A percentile compares a stretch with the other conserved stretches of the same genome.
Conservation (phyloP, 2,329 filamentous ascomycete species). For the Chrysoporthe deuterocubensis region DNA sequence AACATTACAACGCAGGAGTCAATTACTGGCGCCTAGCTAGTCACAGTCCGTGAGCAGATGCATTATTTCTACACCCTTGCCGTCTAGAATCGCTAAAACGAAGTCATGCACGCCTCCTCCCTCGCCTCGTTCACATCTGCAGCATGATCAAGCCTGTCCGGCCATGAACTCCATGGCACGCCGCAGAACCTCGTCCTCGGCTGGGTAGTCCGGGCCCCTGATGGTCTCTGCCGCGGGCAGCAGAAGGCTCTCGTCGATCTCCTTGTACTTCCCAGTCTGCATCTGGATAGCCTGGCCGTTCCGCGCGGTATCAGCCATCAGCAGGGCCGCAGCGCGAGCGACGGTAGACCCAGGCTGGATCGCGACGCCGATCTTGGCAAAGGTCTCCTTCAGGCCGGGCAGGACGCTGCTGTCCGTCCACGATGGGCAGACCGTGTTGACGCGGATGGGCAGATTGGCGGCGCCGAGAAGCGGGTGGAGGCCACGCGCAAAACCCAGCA, state of each 20-base stretch:
- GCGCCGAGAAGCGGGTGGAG: slow-evolving; percentile 44
- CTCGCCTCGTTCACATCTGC: too few species aligned
- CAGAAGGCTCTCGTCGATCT: slow-evolving; percentile 55
- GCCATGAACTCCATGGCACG: slow-evolving; percentile 25
- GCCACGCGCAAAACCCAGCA: slow-evolving; percentile 57
- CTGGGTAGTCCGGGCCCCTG: slow-evolving; percentile 38
- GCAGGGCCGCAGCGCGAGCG: slow-evolving; percentile 50
- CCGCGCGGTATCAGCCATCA: slow-evolving; percentile 53
- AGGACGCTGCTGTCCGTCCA: slow-evolving; percentile 59
- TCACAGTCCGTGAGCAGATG: not conserved
- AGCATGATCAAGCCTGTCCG: slow-evolving; percentile 6
- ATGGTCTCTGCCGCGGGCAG: slow-evolving; percentile 40
- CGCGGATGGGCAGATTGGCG: slow-evolving; percentile 50
- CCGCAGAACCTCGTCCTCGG: slow-evolving; percentile 43
- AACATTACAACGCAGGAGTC: too few species aligned
- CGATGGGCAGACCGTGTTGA: slow-evolving; percentile 59
- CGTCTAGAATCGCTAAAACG: not conserved
- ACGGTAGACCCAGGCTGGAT: slow-evolving; percentile 52
- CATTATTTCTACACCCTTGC: not conserved
- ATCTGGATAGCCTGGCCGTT: slow-evolving; percentile 59
- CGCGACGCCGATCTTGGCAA: slow-evolving; percentile 44
- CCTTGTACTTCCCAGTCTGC: slow-evolving; percentile 51
- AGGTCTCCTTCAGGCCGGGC: slow-evolving; percentile 40
- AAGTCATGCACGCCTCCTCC: not conserved
- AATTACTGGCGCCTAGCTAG: too few species aligned